Conservation (phyloP, 805 yeast genomes). For the Hanseniaspora lindneri region DNA sequence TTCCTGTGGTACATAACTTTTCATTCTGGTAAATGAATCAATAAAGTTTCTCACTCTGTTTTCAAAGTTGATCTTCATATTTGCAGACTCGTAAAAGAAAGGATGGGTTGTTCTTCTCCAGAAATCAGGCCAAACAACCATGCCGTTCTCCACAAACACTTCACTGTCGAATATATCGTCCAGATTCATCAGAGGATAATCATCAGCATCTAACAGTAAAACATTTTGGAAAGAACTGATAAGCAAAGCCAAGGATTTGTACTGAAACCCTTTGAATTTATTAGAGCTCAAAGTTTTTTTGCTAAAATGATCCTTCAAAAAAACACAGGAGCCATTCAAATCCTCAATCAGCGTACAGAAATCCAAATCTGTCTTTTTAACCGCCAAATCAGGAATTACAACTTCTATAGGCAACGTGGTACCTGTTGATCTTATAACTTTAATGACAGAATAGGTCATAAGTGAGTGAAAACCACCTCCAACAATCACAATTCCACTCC, state of each 20-base stretch:
- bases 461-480: slow-evolving; percentile 75
- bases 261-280: slow-evolving; percentile 51
- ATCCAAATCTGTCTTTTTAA: slow-evolving; percentile 48
- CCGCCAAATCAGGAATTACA: slow-evolving; percentile 46
- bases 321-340: slow-evolving; percentile 56
- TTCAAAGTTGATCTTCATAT: slow-evolving; percentile 35
- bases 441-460: slow-evolving; percentile 53
- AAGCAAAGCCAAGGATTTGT: slow-evolving; percentile 55
- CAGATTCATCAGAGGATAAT: slow-evolving; percentile 55
- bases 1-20: slow-evolving; percentile 19
- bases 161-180: slow-evolving; percentile 46
- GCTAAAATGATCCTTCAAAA: slow-evolving; percentile 45
- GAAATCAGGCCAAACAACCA: slow-evolving; percentile 72
- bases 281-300: slow-evolving; percentile 34
- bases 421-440: slow-evolving; percentile 48
- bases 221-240: slow-evolving; percentile 64
- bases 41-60: slow-evolving; percentile 30
- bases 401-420: slow-evolving; percentile 63
- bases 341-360: slow-evolving; percentile 48
- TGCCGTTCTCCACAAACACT: slow-evolving; percentile 41
- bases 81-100: slow-evolving; percentile 55
- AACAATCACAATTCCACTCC: slow-evolving; percentile 48
- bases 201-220: slow-evolving; percentile 63
- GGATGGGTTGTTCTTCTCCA: slow-evolving; percentile 81
- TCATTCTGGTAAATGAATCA: slow-evolving; percentile 29